These are phyloP conservation scores for Geranomyces variabilis DNA, from an alignment of 192 early-diverging fungal genomes.

Conservation along the genomic window DNA sequence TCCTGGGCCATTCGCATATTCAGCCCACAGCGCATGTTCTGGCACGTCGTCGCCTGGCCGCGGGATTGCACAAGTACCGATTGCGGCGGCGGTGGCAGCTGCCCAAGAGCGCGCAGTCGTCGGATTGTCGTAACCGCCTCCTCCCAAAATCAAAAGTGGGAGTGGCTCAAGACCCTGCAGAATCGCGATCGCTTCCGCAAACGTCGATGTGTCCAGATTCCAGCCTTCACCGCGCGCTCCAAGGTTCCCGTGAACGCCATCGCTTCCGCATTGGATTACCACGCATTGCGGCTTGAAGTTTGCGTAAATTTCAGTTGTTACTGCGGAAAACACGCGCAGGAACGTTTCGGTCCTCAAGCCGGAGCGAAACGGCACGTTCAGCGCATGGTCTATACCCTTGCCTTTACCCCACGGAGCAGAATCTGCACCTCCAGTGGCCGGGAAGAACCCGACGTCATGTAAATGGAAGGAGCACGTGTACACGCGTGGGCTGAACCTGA, in stretches of 20 bases:
- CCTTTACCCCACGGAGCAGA: conserved; percentile 26
- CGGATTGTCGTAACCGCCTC: conserved; percentile 90
- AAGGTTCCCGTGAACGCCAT: conserved; percentile 76
- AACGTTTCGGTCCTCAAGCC: conserved; percentile 69
- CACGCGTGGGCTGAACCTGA: conserved; percentile 37
- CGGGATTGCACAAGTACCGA: not conserved
- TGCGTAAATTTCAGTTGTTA: conserved; percentile 48
- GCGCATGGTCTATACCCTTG: conserved; percentile 1
- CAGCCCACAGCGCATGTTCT: conserved; percentile 38
- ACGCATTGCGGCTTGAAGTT: conserved; percentile 84
- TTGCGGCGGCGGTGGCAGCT: conserved; percentile 11
- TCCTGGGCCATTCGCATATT: conserved; percentile 31
- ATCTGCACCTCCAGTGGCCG: conserved; percentile 31
- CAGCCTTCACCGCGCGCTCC: conserved; percentile 20
- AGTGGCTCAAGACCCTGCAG: not conserved
- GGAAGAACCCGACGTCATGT: conserved; percentile 42
- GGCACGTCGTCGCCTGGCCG: conserved; percentile 30
- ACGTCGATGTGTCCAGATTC: conserved; percentile 5
- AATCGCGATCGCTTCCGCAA: not conserved
- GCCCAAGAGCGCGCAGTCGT: conserved; percentile 88
- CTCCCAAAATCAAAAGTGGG: conserved; percentile 86
- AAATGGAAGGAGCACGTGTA: conserved; percentile 45
- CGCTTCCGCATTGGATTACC: conserved; percentile 91
- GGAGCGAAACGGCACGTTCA: conserved; percentile 38
- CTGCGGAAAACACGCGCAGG: conserved; percentile 69